phyloP scores from a whole-genome alignment of 352 stramenopile species.

The Phytopythium chamaehyphon region DNA sequence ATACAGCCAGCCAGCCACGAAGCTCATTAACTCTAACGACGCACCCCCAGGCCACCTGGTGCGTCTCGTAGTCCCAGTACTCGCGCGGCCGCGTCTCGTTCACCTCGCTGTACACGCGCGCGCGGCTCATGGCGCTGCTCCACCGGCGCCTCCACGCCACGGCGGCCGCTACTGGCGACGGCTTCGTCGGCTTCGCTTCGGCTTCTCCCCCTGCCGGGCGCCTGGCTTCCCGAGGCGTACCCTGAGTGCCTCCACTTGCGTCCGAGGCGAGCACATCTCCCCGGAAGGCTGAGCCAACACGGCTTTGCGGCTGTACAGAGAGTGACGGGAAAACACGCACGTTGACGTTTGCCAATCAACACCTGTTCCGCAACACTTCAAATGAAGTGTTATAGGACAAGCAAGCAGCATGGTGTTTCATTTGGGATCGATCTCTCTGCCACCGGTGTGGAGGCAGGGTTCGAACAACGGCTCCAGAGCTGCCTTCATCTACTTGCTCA shows the following conservation, averaged over 20 bases:
- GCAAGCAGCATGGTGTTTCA: no score
- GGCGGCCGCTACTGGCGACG: no score
- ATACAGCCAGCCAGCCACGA: conserved; percentile 1
- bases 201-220: background rate
- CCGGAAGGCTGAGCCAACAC: no score
- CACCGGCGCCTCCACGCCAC: conserved; percentile 13
- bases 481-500: no score
- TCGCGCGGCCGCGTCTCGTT: conserved; percentile 95
- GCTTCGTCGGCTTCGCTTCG: background rate
- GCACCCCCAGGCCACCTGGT: conserved; percentile 95
- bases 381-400: no score
- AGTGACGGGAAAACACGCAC: background rate
- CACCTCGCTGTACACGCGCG: conserved; percentile 92
- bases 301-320: background rate
- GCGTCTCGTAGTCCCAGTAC: conserved; percentile 99
- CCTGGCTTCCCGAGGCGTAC: background rate
- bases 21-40: background rate
- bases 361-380: no score
- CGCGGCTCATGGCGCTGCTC: conserved; percentile 48
- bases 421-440: no score
- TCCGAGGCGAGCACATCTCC: background rate
- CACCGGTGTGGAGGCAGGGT: no score
- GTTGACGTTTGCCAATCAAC: no score
- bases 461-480: no score
- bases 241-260: background rate